Evolutionary conservation across 2,329 filamentous ascomycete species (phyloP).

Genomic region (Thelonectria discophora): DNA sequence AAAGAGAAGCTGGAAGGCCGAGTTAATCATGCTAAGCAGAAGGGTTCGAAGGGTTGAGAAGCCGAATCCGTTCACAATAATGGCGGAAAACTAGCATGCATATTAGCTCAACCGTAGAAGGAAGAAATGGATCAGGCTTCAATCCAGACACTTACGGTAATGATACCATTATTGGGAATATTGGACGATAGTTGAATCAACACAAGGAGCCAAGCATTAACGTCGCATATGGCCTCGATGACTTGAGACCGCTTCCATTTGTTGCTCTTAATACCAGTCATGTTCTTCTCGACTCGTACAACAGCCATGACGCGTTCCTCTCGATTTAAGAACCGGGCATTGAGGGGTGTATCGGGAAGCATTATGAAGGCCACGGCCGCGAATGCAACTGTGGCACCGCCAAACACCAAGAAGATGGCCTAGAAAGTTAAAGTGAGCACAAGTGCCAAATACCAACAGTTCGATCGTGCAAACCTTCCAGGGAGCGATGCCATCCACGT

Average conservation of each 20-base stretch:
- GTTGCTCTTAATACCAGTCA: slow-evolving; percentile 47
- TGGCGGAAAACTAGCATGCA: slow-evolving; percentile 37
- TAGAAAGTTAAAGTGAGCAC: background rate
- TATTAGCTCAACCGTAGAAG: background rate
- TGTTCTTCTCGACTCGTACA: slow-evolving; percentile 45
- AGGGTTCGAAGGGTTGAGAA: slow-evolving; percentile 35
- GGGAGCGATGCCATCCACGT: slow-evolving; percentile 34
- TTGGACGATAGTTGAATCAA: slow-evolving; percentile 38
- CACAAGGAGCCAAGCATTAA: slow-evolving; percentile 40
- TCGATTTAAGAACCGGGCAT: slow-evolving; percentile 40
- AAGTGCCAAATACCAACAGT: background rate
- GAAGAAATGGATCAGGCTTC: background rate
- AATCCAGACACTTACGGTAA: background rate
- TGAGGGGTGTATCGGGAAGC: slow-evolving; percentile 37
- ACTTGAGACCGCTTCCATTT: slow-evolving; percentile 9
- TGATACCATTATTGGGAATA: slow-evolving; percentile 43
- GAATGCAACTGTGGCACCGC: slow-evolving; percentile 34
- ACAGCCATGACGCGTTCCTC: slow-evolving; percentile 44
- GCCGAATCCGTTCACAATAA: slow-evolving; percentile 40
- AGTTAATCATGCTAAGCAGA: slow-evolving; percentile 33
- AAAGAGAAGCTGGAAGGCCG: slow-evolving; percentile 35
- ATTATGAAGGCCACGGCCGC: slow-evolving; percentile 30
- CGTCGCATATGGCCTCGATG: slow-evolving; percentile 11
- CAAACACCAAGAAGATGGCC: slow-evolving; percentile 39
- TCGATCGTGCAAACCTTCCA: slow-evolving; percentile 42